Conservation (phyloP, 2,329 filamentous ascomycete species). For the Chalara sp. region DNA sequence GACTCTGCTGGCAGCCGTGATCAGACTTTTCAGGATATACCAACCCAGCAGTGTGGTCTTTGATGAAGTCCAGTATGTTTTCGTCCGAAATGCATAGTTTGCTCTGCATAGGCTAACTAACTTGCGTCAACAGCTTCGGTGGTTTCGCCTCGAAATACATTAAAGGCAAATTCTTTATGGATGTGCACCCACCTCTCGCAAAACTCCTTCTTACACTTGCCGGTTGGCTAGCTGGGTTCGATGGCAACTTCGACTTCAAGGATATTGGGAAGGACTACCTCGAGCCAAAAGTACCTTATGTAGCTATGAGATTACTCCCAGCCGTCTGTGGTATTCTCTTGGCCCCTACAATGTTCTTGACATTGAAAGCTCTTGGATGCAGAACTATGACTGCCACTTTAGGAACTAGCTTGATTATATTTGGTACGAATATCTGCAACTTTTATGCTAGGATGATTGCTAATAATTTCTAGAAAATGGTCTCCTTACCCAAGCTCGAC, state of each 20-base stretch:
- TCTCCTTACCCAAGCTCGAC: conserved; percentile 85
- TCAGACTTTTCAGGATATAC: conserved; percentile 92
- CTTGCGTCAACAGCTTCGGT: conserved; percentile 62
- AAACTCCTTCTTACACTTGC: conserved; percentile 95
- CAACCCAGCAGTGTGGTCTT: conserved; percentile 96
- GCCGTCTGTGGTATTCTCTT: conserved; percentile 83
- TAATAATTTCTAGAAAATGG: conserved; percentile 69
- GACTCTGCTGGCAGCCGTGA: conserved; percentile 67
- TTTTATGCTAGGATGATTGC: conserved; percentile 4
- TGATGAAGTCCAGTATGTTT: conserved; percentile 95
- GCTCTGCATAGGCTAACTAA: conserved; percentile 11
- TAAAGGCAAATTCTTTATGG: conserved; percentile 99
- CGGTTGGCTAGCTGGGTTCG: conserved; percentile 89
- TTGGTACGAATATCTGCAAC: conserved; percentile 50
- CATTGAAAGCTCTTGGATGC: conserved; percentile 84
- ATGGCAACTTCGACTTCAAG: conserved; percentile 97
- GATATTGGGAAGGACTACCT: conserved; percentile 99
- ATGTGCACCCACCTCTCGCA: conserved; percentile 95
- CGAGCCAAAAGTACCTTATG: conserved; percentile 90
- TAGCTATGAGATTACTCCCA: conserved; percentile 92
- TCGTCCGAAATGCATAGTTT: not conserved
- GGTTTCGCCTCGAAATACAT: conserved; percentile 99
- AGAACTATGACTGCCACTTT: conserved; percentile 77
- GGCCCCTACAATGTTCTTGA: conserved; percentile 90
- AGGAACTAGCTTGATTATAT: conserved; percentile 81